Percentiles rank a stretch among this genome's conserved stretches.
phyloP scores from a whole-genome alignment of 305 asterid species.

The Solanum hybrid region DNA sequence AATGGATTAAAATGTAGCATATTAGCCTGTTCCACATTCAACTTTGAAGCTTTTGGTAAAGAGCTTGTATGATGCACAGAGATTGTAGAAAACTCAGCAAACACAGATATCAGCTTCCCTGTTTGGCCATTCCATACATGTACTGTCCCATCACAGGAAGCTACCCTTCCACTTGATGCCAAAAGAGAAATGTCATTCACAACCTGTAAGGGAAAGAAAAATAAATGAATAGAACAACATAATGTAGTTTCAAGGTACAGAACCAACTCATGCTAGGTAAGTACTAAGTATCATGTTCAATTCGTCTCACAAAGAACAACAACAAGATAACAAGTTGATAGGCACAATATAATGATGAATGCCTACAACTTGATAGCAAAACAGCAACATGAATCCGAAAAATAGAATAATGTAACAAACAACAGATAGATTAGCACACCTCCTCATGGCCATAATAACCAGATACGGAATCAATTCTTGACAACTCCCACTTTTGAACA shows the following conservation, averaged over 20 bases:
- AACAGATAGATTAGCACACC: constrained; percentile 41
- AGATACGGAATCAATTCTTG: constrained; percentile 61
- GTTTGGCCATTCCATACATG: constrained; percentile 94
- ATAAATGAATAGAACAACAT: neutral
- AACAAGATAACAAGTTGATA: neutral
- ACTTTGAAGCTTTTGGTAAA: constrained; percentile 32
- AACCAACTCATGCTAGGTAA: neutral
- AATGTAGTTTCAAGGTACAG: neutral
- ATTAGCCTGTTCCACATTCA: constrained; percentile 62
- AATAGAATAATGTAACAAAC: neutral
- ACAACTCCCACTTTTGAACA: constrained; percentile 86
- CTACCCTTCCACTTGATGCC: constrained; percentile 79
- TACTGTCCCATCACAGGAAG: constrained; percentile 97
- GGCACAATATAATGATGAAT: neutral
- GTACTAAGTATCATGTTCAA: neutral
- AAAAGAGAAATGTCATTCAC: constrained; percentile 75
- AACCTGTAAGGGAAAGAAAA: constrained; percentile 37
- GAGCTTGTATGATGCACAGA: constrained; percentile 28
- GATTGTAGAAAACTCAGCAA: constrained; percentile 49
- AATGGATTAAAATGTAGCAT: constrained; percentile 65
- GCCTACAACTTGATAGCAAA: neutral
- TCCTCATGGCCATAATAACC: constrained; percentile 95
- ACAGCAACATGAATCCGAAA: neutral
- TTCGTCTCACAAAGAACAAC: neutral
- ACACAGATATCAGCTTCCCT: constrained; percentile 62